Percentiles rank a stretch among this genome's conserved stretches.
These are phyloP conservation scores for Dendrobium nobile DNA, from an alignment of 106 monocot genomes.

Conservation along the genomic window DNA sequence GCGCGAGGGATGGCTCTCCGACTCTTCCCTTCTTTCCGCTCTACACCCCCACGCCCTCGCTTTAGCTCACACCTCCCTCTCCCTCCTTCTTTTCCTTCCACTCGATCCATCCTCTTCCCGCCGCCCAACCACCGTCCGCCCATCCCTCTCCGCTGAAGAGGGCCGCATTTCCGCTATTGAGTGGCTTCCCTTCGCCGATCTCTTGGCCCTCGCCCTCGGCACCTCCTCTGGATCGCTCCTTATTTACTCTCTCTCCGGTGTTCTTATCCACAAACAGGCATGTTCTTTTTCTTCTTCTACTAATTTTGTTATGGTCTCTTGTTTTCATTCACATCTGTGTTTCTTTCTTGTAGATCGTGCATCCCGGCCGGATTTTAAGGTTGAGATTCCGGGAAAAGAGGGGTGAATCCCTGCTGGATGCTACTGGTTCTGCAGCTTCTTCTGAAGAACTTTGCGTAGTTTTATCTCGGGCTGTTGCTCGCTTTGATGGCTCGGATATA, in stretches of 20 bases:
- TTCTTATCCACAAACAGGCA: conserved; percentile 88
- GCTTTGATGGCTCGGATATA: conserved; percentile 78
- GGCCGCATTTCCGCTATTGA: conserved; percentile 60
- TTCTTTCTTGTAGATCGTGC: conserved; percentile 42
- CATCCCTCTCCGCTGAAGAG: conserved; percentile 40
- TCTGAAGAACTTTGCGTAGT: conserved; percentile 73
- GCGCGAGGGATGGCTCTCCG: conserved; percentile 80
- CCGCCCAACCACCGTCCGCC: conserved; percentile 36
- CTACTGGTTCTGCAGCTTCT: background rate
- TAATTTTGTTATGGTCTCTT: background rate
- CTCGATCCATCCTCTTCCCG: conserved; percentile 14
- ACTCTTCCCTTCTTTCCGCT: conserved; percentile 45
- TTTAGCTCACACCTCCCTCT: conserved; percentile 36
- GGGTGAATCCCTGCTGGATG: conserved; percentile 21
- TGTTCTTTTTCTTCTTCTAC: background rate
- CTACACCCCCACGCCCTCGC: conserved; percentile 53
- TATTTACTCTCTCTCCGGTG: conserved; percentile 52
- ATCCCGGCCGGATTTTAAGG: conserved; percentile 46
- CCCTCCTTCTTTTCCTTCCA: conserved; percentile 43
- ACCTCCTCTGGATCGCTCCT: conserved; percentile 66
- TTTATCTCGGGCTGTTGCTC: conserved; percentile 61
- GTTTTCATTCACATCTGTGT: background rate
- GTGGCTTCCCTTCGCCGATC: conserved; percentile 58
- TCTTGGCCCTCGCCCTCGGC: conserved; percentile 56
- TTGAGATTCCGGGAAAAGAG: conserved; percentile 55